Conservation (phyloP, 768 basidiomycete species). For the Boletus barrowsii region DNA sequence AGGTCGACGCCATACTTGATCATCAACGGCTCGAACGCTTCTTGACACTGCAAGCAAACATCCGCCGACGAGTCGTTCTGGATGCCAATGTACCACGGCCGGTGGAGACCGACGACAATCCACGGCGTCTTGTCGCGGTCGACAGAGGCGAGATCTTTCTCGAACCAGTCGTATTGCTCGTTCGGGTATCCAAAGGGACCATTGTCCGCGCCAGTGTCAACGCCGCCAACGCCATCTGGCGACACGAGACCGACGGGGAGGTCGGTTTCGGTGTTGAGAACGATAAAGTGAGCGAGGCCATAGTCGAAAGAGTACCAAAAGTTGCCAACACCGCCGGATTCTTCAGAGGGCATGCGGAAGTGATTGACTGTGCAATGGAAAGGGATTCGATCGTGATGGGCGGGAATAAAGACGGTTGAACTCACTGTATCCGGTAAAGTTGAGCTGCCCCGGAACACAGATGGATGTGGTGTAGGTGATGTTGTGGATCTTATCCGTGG, state of each 20-base stretch:
- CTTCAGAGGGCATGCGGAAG: conserved; percentile 26
- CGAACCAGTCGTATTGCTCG: conserved; percentile 28
- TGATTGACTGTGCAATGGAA: conserved; percentile 21
- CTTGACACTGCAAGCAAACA: conserved; percentile 18
- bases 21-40: conserved; percentile 30
- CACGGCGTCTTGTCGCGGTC: conserved; percentile 26
- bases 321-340: conserved; percentile 25
- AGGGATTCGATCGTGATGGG: background rate
- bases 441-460: conserved; percentile 23
- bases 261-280: conserved; percentile 25
- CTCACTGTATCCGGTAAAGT: conserved; percentile 31
- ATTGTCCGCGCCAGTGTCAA: conserved; percentile 17
- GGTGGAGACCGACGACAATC: conserved; percentile 27
- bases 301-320: conserved; percentile 34
- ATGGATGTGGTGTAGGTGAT: conserved; percentile 28
- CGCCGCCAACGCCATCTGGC: conserved; percentile 22
- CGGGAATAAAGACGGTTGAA: background rate
- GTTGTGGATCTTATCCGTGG: conserved; percentile 20
- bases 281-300: conserved; percentile 28
- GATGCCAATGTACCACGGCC: conserved; percentile 24
- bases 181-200: conserved; percentile 29
- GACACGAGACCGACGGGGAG: conserved; percentile 24
- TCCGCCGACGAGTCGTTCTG: conserved; percentile 1
- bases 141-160: conserved; percentile 22
- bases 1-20: conserved; percentile 31